Percentiles rank a stretch among this genome's conserved stretches.
Conservation (phyloP, 1,284 basidiomycete genomes). For the Uromyces viciae-fabae region DNA sequence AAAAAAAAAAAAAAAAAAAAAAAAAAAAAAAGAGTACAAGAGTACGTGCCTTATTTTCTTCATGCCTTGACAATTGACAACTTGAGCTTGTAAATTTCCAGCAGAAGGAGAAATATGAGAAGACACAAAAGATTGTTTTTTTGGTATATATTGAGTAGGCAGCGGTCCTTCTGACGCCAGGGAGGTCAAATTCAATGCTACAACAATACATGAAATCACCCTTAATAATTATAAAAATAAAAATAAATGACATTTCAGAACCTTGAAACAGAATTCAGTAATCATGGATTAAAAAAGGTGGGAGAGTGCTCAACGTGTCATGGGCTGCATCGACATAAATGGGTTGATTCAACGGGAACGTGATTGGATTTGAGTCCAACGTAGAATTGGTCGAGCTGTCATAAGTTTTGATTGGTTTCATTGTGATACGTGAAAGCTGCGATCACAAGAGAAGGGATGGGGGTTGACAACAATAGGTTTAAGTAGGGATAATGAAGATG, state of each 20-base stretch:
- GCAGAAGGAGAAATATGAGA: slow-evolving; percentile 62
- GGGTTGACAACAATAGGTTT: slow-evolving; percentile 51
- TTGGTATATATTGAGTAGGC: slow-evolving; percentile 68
- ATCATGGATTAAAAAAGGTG: not conserved
- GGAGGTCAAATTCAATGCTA: slow-evolving; percentile 65
- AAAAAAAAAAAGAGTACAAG: too few species aligned
- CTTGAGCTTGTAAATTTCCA: slow-evolving; percentile 63
- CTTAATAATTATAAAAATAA: too few species aligned
- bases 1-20: too few species aligned
- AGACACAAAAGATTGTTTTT: slow-evolving; percentile 60
- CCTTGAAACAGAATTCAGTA: not conserved
- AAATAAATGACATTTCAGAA: not conserved
- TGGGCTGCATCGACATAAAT: slow-evolving; percentile 82
- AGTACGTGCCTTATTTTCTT: slow-evolving; percentile 12
- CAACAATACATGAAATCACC: slow-evolving; percentile 54
- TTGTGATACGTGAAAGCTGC: slow-evolving; percentile 68
- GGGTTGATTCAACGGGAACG: slow-evolving; percentile 74
- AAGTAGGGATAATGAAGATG: too few species aligned
- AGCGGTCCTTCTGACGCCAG: slow-evolving; percentile 68
- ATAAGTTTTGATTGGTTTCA: slow-evolving; percentile 65
- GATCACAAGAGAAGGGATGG: slow-evolving; percentile 50
- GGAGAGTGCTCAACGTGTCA: slow-evolving; percentile 56
- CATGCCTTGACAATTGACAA: slow-evolving; percentile 58
- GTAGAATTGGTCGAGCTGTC: slow-evolving; percentile 76
- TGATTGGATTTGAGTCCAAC: slow-evolving; percentile 65